phyloP scores from a whole-genome alignment of 768 basidiomycete genomes.

The Leccinum subtestaceum region DNA sequence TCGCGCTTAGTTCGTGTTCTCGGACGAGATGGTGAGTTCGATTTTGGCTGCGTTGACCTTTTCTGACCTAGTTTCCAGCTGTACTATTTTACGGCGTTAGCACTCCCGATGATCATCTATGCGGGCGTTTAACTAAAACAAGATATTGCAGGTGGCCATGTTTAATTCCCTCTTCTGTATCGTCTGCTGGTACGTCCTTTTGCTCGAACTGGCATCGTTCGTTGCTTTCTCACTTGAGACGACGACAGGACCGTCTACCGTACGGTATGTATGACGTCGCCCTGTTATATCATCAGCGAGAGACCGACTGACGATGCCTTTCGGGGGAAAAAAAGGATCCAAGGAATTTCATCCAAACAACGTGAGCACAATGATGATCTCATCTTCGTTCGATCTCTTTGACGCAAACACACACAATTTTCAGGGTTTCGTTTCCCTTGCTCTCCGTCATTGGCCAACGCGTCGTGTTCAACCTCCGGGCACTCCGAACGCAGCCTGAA shows the following conservation, averaged over 20 bases:
- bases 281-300: not conserved
- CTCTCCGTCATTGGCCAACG: conserved; percentile 21
- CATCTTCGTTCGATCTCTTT: not conserved
- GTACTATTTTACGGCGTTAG: conserved; percentile 18
- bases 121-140: not conserved
- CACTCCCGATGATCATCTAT: not conserved
- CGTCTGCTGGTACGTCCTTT: conserved; percentile 14
- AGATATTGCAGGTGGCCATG: conserved; percentile 2
- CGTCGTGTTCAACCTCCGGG: conserved; percentile 21
- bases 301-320: not conserved
- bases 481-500: conserved; percentile 3
- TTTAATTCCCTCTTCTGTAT: conserved; percentile 10
- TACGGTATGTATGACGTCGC: conserved; percentile 4
- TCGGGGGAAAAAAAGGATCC: conserved; percentile 8
- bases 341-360: conserved; percentile 7
- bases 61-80: conserved; percentile 10
- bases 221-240: not conserved
- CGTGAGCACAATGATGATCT: conserved; percentile 6
- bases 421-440: conserved; percentile 2
- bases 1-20: conserved; percentile 18
- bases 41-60: not conserved
- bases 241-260: conserved; percentile 8
- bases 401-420: not conserved
- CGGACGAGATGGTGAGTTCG: conserved; percentile 24
- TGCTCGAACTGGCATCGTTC: not conserved